Percentiles rank a stretch among this genome's conserved stretches.
Conservation (phyloP, 2,329 filamentous ascomycete genomes). For the Thelonectria discophora region DNA sequence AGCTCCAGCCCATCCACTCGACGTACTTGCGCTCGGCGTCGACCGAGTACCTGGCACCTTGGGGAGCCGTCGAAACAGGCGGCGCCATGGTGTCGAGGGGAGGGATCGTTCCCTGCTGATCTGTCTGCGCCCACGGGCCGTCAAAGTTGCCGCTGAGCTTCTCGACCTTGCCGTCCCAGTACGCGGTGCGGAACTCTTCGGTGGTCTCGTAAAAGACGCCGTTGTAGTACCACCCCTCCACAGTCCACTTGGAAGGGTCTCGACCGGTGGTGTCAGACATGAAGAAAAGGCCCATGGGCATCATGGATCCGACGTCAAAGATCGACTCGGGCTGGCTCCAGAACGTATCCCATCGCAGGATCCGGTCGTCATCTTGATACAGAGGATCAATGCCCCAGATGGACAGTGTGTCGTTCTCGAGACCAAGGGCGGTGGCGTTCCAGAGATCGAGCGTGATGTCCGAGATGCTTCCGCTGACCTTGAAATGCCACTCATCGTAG, state of each 20-base stretch:
- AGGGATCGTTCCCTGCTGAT: constrained; percentile 17
- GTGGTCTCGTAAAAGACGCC: constrained; percentile 19
- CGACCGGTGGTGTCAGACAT: constrained; percentile 20
- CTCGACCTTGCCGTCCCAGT: constrained; percentile 17
- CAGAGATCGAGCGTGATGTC: constrained; percentile 21
- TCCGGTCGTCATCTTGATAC: constrained; percentile 10
- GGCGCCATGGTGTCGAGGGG: constrained; percentile 22
- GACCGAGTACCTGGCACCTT: constrained; percentile 16
- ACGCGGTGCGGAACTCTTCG: constrained; percentile 17
- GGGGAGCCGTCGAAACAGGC: constrained; percentile 3
- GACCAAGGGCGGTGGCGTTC: constrained; percentile 19
- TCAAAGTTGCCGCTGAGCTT: constrained; percentile 20
- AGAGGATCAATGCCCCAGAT: constrained; percentile 21
- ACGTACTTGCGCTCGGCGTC: constrained; percentile 19
- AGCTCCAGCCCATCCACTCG: constrained; percentile 42
- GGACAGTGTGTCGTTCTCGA: constrained; percentile 18
- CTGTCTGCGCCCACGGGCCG: constrained; percentile 17
- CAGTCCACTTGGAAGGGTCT: constrained; percentile 15
- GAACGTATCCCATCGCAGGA: constrained; percentile 19
- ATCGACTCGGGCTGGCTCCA: constrained; percentile 15
- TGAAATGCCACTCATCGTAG: neutral
- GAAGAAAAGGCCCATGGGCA: constrained; percentile 22
- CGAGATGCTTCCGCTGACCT: constrained; percentile 2
- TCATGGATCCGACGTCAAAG: constrained; percentile 22
- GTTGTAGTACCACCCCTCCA: constrained; percentile 23